Percentiles rank a stretch among this genome's conserved stretches.
Evolutionary conservation across 2,329 filamentous ascomycete genomes (phyloP).

Genomic region (Coleophoma eucalyptorum): DNA sequence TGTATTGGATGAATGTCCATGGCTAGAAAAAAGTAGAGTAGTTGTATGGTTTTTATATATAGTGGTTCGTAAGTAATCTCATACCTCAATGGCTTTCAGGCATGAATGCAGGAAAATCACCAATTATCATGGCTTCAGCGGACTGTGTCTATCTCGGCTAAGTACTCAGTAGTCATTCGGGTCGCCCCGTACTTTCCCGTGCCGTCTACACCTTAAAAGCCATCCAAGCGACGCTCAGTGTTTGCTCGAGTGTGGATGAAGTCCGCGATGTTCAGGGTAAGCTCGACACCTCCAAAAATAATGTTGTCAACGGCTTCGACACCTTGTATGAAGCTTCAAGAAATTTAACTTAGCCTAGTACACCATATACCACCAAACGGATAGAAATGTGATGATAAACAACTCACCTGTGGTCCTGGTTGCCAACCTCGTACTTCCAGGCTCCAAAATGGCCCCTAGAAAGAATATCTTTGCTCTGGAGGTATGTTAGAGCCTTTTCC

Average conservation of each 20-base stretch:
- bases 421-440: constrained; percentile 86
- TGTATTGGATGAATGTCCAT: too few species aligned
- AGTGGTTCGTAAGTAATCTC: too few species aligned
- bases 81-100: too few species aligned
- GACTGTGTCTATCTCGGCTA: too few species aligned
- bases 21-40: too few species aligned
- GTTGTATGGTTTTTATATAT: too few species aligned
- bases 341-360: constrained; percentile 51
- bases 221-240: constrained; percentile 31
- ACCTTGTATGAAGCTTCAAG: constrained; percentile 66
- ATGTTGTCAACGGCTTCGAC: constrained; percentile 73
- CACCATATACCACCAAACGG: neutral
- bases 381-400: neutral
- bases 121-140: too few species aligned
- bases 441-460: constrained; percentile 95
- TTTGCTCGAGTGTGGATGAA: constrained; percentile 58
- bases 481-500: constrained; percentile 86
- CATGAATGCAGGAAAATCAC: too few species aligned
- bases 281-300: constrained; percentile 67
- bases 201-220: constrained; percentile 6
- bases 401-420: constrained; percentile 35
- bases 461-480: constrained; percentile 87
- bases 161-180: too few species aligned
- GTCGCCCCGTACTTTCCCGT: neutral
- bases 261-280: constrained; percentile 76